Base-by-base conservation (phyloP, 2,329 filamentous ascomycete species). In the Hymenoscyphus linearis region DNA sequence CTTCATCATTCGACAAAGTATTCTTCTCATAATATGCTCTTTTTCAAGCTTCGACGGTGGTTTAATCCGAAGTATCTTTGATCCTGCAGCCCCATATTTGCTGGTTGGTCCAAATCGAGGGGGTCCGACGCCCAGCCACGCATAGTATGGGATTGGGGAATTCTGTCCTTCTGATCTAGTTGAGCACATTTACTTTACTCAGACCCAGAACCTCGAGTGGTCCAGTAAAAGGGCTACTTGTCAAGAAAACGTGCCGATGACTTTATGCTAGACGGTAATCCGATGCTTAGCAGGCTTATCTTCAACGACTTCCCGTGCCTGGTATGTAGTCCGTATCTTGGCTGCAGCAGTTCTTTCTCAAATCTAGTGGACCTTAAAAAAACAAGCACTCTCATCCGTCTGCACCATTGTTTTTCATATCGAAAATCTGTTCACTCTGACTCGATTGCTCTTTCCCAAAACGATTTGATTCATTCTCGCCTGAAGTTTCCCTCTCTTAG, bases 1-100 rank as follows among this genome's bases (percentile, higher is more conserved):
- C 27, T 35, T 56, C 34, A 26, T 56, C n/a, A 31, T 31, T 31
- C n/a, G n/a, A 31, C 2, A 9, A 31, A 31, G 31, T 55, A 56
- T 56, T 35, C 16, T 61, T 31, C 59, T 61, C 56, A 40, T 37
- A 60, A 54, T 37, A 13, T 62, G 35, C 37, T 36, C 36, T 31
- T 25, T 47, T 47, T 14, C 34, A 16, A 26, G 36, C 6, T 9
- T n/a, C 36, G 9, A 4, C 44, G 9, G 22, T 50, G 9, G 25
- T 25, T 13, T 13, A 50, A 18, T 50, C 44, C 44, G 18, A 25
- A 13, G 37, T 18, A 13, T 50, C 22, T 22, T 50, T 50, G 12
- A 47, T 10, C 16, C 40, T 6, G n/a, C 18, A 36, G 25, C 57
- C 54, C 52, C 34, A 44, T 13, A 34, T 55, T 37, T 18, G 13